Conservation (phyloP, 202 grass and related monocot genomes). For the Tripidium arundinaceum region DNA sequence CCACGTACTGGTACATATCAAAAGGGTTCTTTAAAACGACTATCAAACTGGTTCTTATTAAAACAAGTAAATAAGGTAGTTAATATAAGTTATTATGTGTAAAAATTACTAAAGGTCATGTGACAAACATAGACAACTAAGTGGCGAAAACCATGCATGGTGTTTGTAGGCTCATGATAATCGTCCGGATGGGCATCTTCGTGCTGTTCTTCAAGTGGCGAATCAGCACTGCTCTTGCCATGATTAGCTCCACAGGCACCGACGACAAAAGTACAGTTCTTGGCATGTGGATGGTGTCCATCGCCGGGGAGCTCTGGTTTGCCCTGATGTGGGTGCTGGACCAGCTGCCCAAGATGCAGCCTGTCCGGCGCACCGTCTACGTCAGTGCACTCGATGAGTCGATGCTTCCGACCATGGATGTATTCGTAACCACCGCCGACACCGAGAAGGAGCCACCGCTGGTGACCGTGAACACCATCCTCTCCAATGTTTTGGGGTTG, state of each 20-base stretch:
- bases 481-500: no score
- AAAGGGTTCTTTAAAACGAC: no score
- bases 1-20: no score
- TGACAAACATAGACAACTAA: no score
- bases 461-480: conserved; percentile 52
- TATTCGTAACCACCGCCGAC: conserved; percentile 58
- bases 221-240: not conserved
- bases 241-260: not conserved
- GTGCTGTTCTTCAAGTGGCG: conserved; percentile 38
- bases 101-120: no score
- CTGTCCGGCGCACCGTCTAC: conserved; percentile 16
- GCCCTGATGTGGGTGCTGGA: conserved; percentile 43
- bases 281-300: conserved; percentile 18
- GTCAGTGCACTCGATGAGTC: not conserved
- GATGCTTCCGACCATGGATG: conserved; percentile 36
- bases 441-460: conserved; percentile 54
- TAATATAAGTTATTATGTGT: no score
- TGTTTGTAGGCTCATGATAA: conserved; percentile 2
- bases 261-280: not conserved
- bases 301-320: conserved; percentile 68
- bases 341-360: conserved; percentile 38
- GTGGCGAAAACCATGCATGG: not conserved
- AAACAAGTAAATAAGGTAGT: no score
- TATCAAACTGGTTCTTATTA: no score
- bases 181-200: conserved; percentile 32